phyloP scores from a whole-genome alignment of 352 stramenopile species.

The Phytophthora pistaciae region DNA sequence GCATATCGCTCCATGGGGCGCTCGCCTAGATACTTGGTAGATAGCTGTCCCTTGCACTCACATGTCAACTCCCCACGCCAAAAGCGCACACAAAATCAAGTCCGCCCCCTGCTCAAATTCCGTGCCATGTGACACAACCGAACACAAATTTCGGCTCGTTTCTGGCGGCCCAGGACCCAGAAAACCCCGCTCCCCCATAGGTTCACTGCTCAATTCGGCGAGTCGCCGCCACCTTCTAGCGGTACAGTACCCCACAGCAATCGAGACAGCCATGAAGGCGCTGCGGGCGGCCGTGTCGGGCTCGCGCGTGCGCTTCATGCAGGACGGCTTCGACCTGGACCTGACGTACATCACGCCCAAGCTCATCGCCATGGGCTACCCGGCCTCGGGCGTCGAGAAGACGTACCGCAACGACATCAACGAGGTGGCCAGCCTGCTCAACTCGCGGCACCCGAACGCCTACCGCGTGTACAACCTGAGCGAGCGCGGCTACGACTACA shows the following conservation, averaged over 20 bases:
- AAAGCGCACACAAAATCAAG: not conserved
- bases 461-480: conserved; percentile 90
- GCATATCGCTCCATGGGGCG: no score
- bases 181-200: not conserved
- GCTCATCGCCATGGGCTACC: conserved; percentile 88
- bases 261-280: conserved; percentile 64
- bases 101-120: conserved; percentile 2
- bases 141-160: conserved; percentile 10
- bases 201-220: conserved; percentile 23
- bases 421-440: conserved; percentile 75
- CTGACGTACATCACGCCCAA: conserved; percentile 87
- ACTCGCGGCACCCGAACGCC: conserved; percentile 65
- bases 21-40: no score
- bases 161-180: not conserved
- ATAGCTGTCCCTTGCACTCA: no score
- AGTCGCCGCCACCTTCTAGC: not conserved
- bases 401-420: conserved; percentile 89
- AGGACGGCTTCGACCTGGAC: conserved; percentile 87
- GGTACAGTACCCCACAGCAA: not conserved
- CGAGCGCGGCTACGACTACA: conserved; percentile 83
- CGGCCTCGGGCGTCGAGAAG: conserved; percentile 83
- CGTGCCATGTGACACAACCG: conserved; percentile 17
- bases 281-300: conserved; percentile 80
- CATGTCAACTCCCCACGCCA: no score
- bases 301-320: conserved; percentile 85